Conservation (phyloP, 2,329 filamentous ascomycete genomes). For the Colletotrichum zoysiae region DNA sequence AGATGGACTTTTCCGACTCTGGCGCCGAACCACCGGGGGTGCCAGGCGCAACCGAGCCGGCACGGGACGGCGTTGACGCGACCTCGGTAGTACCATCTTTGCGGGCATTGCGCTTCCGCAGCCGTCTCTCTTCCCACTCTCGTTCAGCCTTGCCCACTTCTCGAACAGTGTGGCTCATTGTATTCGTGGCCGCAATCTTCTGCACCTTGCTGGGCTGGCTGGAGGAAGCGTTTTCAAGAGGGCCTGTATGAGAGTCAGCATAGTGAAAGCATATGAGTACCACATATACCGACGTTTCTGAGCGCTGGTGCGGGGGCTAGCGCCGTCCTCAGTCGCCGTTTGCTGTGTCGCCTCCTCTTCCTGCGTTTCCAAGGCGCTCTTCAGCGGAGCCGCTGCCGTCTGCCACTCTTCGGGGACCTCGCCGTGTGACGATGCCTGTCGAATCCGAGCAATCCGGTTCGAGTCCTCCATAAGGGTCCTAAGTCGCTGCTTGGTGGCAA, state of each 20-base stretch:
- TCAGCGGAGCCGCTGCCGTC: conserved; percentile 72
- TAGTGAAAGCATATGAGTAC: conserved; percentile 17
- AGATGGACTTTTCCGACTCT: conserved; percentile 76
- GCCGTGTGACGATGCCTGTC: conserved; percentile 84
- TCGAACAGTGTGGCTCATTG: conserved; percentile 66
- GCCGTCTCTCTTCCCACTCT: conserved; percentile 78
- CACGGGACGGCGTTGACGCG: conserved; percentile 61
- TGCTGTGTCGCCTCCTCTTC: conserved; percentile 43
- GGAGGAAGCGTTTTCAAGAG: conserved; percentile 47
- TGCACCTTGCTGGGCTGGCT: conserved; percentile 60
- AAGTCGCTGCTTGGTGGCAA: conserved; percentile 85
- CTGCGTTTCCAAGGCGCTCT: conserved; percentile 46
- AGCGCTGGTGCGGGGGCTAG: conserved; percentile 66
- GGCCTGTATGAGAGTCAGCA: conserved; percentile 51
- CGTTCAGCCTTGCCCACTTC: conserved; percentile 75
- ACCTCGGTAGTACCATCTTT: conserved; percentile 68
- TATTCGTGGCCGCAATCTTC: conserved; percentile 63
- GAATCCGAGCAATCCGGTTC: conserved; percentile 74
- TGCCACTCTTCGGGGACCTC: conserved; percentile 81
- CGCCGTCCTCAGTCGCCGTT: conserved; percentile 58
- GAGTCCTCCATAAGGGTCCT: conserved; percentile 83
- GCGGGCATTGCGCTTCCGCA: conserved; percentile 75
- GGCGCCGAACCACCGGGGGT: conserved; percentile 74
- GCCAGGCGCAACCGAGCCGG: conserved; percentile 69
- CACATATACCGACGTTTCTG: conserved; percentile 68